Evolutionary conservation across 306 rosid species (phyloP), one percentile per base, ranked within the genome.

Genomic region (Begonia peltatifolia): DNA sequence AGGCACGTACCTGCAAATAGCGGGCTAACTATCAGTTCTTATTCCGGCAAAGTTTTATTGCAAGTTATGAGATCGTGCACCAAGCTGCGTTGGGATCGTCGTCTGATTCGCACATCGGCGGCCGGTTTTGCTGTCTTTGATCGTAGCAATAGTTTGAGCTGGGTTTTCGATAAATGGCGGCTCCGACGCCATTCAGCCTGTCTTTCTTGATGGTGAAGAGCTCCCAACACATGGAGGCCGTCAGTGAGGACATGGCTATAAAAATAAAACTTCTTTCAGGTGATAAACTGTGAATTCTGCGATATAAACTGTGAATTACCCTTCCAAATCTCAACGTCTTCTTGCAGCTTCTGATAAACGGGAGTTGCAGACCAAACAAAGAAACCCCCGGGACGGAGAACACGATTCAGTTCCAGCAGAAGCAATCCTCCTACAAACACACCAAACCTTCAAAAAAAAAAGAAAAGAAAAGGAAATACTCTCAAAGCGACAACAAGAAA

Each of bases 361-460:
- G 96, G 96, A 63, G 95, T 90, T 38, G 93, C 96, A 50, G 93
- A 86, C 99, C 94, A 86, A 9, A 72, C 80, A 64, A 86, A 86
- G 60, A 63, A 79, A 11, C 93, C 96, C 13, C 95, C 94, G 0
- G 99, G 88, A 54, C 99, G 69, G 20, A 86, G 60, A 57, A 92
- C 68, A 12, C 96, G 76, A 18, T 92, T 83, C 75, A 86, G 70
- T 66, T 92, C 96, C 76, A 83, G 75, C 57, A 92, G 96, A 63
- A 83, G 69, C 82, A 47, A 42, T 46, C 96, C 96, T 55, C 92
- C 94, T 89, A 30, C 25, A 44, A 44, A 44, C 48, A 44, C 4
- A 44, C 3, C 6, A 10, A 44, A n/a, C 12, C 14, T 12, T 10
- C 6, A 43, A 43, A 43, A 43, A 44, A 42, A 42, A 42, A 42